A percentile compares a stretch with the other conserved stretches of the same genome.
phyloP scores from a whole-genome alignment of 129 eudicot genomes.

The Pseudognaphalium luteoalbum region DNA sequence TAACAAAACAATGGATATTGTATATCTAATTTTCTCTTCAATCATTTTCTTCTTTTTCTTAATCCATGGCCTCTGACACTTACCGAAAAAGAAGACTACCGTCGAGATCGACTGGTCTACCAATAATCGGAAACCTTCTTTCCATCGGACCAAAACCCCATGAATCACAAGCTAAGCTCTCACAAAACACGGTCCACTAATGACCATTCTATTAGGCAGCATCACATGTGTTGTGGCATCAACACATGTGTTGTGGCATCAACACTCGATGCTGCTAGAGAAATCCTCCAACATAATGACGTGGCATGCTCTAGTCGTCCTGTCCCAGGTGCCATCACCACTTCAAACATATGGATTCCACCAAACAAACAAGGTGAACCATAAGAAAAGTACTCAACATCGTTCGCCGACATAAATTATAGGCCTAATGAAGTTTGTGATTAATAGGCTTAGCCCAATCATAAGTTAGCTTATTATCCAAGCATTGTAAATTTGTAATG shows the following conservation, averaged over 20 bases:
- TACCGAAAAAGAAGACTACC: slow-evolving; percentile 22
- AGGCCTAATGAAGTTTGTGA: too few species aligned
- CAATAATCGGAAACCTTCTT: slow-evolving; percentile 45
- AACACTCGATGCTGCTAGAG: slow-evolving; percentile 45
- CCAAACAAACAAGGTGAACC: slow-evolving; percentile 44
- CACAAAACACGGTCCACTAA: slow-evolving; percentile 46
- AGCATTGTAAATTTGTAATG: too few species aligned
- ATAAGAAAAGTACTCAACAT: slow-evolving; percentile 39
- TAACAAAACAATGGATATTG: slow-evolving; percentile 6
- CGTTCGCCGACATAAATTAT: too few species aligned
- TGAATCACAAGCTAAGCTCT: slow-evolving; percentile 34
- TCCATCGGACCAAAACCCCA: slow-evolving; percentile 42
- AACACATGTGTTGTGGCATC: slow-evolving; percentile 46
- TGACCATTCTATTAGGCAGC: slow-evolving; percentile 31
- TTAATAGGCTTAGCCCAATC: too few species aligned
- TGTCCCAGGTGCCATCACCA: slow-evolving; percentile 38
- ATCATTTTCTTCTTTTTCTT: not conserved
- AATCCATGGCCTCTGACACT: slow-evolving; percentile 13
- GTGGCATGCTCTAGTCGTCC: slow-evolving; percentile 43
- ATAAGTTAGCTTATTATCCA: too few species aligned
- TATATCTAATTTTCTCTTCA: not conserved
- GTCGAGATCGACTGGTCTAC: slow-evolving; percentile 41
- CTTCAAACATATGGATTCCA: slow-evolving; percentile 38
- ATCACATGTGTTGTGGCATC: too few species aligned
- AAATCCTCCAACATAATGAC: slow-evolving; percentile 50